Conservation (phyloP, 2,329 filamentous ascomycete genomes). For the Beauveria rudraprayagi region DNA sequence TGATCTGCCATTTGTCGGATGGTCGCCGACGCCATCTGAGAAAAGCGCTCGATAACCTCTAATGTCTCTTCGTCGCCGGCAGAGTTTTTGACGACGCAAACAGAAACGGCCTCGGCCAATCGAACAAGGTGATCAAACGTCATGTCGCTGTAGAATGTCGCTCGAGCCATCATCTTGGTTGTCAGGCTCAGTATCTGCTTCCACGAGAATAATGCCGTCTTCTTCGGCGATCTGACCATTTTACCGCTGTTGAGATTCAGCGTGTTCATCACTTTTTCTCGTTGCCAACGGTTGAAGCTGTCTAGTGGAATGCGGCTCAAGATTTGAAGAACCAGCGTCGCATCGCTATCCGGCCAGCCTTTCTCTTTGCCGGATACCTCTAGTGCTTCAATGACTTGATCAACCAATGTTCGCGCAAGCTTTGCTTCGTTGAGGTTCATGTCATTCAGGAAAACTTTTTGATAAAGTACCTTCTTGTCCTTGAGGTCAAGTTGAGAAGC, state of each 20-base stretch:
- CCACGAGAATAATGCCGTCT: constrained; percentile 23
- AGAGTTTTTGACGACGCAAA: constrained; percentile 17
- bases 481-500: not conserved
- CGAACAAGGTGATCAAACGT: constrained; percentile 29
- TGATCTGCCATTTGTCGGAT: constrained; percentile 37
- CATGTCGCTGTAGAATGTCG: constrained; percentile 43
- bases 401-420: constrained; percentile 24
- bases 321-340: constrained; percentile 23
- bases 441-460: constrained; percentile 28
- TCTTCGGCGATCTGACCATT: constrained; percentile 19
- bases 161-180: constrained; percentile 41
- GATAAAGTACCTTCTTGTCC: constrained; percentile 18
- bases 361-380: constrained; percentile 22
- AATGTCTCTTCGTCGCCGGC: constrained; percentile 19
- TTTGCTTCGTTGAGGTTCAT: constrained; percentile 28
- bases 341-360: constrained; percentile 23
- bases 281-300: constrained; percentile 32
- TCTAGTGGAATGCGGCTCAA: constrained; percentile 30
- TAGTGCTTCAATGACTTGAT: constrained; percentile 24
- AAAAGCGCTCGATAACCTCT: constrained; percentile 27
- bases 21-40: constrained; percentile 22
- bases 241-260: constrained; percentile 22
- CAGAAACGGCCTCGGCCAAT: constrained; percentile 25
- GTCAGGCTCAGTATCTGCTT: constrained; percentile 36
- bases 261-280: constrained; percentile 34